Base-by-base conservation (phyloP, 441 rosid species). In the Populus hybrid region DNA sequence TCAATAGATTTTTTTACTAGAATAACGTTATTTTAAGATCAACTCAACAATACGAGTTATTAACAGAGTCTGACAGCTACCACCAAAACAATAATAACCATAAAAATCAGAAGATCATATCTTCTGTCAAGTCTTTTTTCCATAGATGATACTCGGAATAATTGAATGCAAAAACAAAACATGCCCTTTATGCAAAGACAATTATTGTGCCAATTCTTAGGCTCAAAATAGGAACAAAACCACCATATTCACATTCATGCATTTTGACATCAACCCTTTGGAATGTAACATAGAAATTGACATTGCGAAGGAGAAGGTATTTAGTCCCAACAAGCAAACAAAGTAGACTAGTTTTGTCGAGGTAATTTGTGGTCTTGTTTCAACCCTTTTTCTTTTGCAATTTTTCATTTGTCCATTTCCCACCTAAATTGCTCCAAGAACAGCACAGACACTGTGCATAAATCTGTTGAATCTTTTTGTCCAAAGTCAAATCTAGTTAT, bases 361-460 rank as follows among this genome's bases (percentile, higher is more conserved):
- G 20, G 20, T 0, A 0, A 45, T 45, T 14, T 45, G 7, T 45
- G 56, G 56, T 45, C 11, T 45, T 14, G 56, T 45, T 45, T 45
- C 56, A 0, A 45, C 14, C 56, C 20, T 20, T 4, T 45, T 77
- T 70, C 50, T 40, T 2, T 40, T 3, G 4, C 12, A 40, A 40
- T 40, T 40, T 69, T 12, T 53, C 64, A 26, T 69, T 70, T 18
- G 76, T 21, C 74, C 69, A 56, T 64, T 10, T 81, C 72, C 53
- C 35, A 24, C 3, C 61, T 26, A 68, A 74, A 38, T 42, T 40
- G 63, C 28, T 10, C 65, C 65, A 61, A 61, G 23, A 61, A 40
- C 50, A 40, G 50, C 50, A 40, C 65, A 61, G 10, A 61, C 65
- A 3, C 14, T 61, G 65, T 21, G 5, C 11, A 12, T 40, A 40